Evolutionary conservation across 306 rosid species (phyloP).

Genomic region (Lathyrus tuberosus): DNA sequence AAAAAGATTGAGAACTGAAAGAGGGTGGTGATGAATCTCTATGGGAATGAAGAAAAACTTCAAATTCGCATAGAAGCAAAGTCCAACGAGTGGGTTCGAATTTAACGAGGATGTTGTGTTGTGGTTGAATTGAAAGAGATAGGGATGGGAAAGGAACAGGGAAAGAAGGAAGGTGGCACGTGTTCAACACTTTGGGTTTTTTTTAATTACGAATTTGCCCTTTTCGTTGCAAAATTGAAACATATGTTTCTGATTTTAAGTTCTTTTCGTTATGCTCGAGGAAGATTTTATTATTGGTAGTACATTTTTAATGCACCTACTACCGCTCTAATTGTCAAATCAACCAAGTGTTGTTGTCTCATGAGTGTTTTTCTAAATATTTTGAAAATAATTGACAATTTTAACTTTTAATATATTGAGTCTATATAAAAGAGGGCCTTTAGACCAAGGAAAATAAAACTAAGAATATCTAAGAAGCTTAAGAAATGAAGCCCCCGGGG

Average conservation of each 20-base stretch:
- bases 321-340: no score
- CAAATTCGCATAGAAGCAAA: not conserved
- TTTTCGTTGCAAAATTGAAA: not conserved
- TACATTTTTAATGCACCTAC: no score
- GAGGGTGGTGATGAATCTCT: not conserved
- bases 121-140: slow-evolving; percentile 30
- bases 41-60: not conserved
- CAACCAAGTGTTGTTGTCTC: no score
- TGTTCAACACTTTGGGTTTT: not conserved
- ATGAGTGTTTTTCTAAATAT: no score
- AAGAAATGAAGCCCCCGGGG: no score
- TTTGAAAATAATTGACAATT: no score
- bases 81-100: not conserved
- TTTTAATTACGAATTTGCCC: not conserved
- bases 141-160: slow-evolving; percentile 26
- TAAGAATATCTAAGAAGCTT: no score
- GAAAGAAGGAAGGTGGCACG: not conserved
- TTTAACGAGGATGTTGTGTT: not conserved
- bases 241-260: not conserved
- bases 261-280: not conserved
- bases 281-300: not conserved
- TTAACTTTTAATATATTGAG: no score
- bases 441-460: no score
- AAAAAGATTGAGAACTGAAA: not conserved
- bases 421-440: no score